Evolutionary conservation across 2,329 filamentous ascomycete species (phyloP).

Genomic region (Meredithiella fracta): DNA sequence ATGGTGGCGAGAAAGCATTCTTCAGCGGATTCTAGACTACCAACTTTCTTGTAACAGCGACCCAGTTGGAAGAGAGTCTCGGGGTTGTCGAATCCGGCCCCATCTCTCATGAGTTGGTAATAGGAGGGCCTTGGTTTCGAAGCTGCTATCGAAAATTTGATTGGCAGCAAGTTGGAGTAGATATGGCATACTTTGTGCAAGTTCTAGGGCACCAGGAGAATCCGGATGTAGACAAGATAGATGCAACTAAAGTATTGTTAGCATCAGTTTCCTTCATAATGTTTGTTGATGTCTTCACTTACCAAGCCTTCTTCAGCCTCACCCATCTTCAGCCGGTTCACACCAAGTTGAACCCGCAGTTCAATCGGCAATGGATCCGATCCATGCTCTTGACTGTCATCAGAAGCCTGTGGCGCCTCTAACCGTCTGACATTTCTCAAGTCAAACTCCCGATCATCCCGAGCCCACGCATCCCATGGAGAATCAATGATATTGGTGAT

Average conservation of each 20-base stretch:
- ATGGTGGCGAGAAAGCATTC: conserved; percentile 61
- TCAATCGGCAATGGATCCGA: conserved; percentile 65
- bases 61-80: conserved; percentile 40
- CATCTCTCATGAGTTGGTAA: conserved; percentile 36
- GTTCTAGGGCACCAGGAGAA: conserved; percentile 16
- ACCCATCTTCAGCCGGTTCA: conserved; percentile 61
- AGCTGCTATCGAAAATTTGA: conserved; percentile 27
- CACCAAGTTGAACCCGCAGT: conserved; percentile 65
- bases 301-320: conserved; percentile 59
- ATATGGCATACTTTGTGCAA: conserved; percentile 47
- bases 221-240: conserved; percentile 54
- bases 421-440: conserved; percentile 50
- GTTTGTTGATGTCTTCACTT: conserved; percentile 21
- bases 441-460: conserved; percentile 86
- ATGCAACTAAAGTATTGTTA: conserved; percentile 28
- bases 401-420: conserved; percentile 42
- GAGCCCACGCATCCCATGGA: conserved; percentile 57
- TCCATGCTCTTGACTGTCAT: conserved; percentile 33
- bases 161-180: conserved; percentile 54
- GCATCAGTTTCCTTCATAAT: conserved; percentile 5
- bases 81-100: conserved; percentile 34
- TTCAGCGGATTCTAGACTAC: conserved; percentile 52
- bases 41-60: conserved; percentile 50
- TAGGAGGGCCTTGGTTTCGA: conserved; percentile 33
- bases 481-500: conserved; percentile 56